A percentile compares a stretch with the other conserved stretches of the same genome.
Evolutionary conservation across 768 basidiomycete genomes (phyloP).

Genomic region (Mycena metata): DNA sequence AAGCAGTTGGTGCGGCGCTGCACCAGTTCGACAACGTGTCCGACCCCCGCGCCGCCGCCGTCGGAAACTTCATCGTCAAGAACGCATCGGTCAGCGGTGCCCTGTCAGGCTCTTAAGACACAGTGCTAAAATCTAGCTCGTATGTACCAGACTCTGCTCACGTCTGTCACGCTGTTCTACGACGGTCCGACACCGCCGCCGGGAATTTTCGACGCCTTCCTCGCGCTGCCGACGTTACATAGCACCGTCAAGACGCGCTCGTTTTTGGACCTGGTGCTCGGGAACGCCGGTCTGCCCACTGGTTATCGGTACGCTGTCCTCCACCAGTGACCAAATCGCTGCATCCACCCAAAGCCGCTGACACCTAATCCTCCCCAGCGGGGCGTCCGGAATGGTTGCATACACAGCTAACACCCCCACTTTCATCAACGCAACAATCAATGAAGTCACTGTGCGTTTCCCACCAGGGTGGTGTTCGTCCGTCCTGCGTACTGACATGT

Average conservation of each 20-base stretch:
- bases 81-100: too few relatives aligned
- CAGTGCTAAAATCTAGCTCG: background rate
- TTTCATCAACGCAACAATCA: background rate
- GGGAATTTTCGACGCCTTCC: background rate
- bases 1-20: too few relatives aligned
- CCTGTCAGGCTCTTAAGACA: too few relatives aligned
- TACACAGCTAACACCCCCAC: background rate
- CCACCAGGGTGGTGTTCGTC: too few relatives aligned
- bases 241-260: background rate
- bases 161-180: background rate
- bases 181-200: background rate
- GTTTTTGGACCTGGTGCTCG: background rate
- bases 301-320: too few relatives aligned
- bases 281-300: too few relatives aligned
- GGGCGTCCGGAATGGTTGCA: background rate
- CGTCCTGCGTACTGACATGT: background rate
- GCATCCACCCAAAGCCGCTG: too few relatives aligned
- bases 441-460: slow-evolving; percentile 2
- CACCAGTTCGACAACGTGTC: too few relatives aligned
- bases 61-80: too few relatives aligned
- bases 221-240: background rate
- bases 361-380: background rate
- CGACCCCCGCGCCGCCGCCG: too few relatives aligned
- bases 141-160: background rate
- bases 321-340: too few relatives aligned